Evolutionary conservation across 306 rosid species (phyloP), one percentile per base, ranked within the genome.

Genomic region (Lathyrus tuberosus): DNA sequence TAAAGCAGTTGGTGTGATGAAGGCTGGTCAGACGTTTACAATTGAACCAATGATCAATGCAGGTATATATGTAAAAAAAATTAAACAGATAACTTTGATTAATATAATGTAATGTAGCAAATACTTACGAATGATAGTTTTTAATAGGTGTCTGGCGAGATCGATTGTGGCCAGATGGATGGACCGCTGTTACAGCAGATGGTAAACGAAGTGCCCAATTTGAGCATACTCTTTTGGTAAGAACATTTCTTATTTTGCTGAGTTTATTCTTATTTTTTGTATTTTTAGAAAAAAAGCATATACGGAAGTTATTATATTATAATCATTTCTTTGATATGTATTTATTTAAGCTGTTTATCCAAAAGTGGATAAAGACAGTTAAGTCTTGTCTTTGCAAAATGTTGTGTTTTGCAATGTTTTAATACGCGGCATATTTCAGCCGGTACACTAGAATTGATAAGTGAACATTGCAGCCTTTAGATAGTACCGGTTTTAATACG

Each of bases 1-100:
- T 69, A 91, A 94, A 85, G 99, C 97, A 11, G 99, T 91, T 81
- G 99, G 99, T 67, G 85, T 94, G 65, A 94, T 94, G 95, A 94
- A 94, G 80, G 92, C 95, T 15, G 99, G 97, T 65, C 97, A 94
- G 73, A 89, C 92, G 48, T 94, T 94, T 67, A 81, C 99, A 33
- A 94, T 94, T 44, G 99, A 94, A 79, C 99, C 97, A 7, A 94
- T 94, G 99, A 91, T 94, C 64, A 94, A 94, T 70, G 86, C 96
- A 64, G 99, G 99, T 91, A 81, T 17, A 30, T 33, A 20, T 20
- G 33, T 14, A 37, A 56, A 30, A 18, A 58, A 16, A 1, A 37
- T 78, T 44, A 20, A 59, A 15, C 69, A 0, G 28, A 26, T 57
- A 73, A 40, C 41, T 51, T 47, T 22, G 5, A 8, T n/a, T 4